These are phyloP conservation scores for Chrysopogon serrulatus DNA, from an alignment of 176 grass and related monocot genomes.

Conservation along the genomic window DNA sequence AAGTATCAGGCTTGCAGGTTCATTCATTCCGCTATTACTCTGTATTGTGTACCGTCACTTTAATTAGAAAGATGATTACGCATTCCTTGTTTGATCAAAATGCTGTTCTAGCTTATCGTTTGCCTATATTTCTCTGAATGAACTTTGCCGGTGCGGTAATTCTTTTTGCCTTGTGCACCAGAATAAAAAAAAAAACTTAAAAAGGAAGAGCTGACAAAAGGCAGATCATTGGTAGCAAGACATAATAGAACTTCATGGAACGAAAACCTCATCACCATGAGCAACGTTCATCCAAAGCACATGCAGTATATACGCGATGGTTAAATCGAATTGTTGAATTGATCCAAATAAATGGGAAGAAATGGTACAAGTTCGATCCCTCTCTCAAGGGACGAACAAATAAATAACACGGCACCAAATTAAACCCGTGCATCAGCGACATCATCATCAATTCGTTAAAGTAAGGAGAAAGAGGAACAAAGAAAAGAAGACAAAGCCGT, in stretches of 20 bases:
- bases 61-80: neutral
- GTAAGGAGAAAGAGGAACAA: neutral
- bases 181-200: neutral
- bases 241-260: neutral
- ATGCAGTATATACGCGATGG: neutral
- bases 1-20: neutral
- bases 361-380: slow-evolving; percentile 37
- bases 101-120: neutral
- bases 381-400: slow-evolving; percentile 20
- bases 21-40: neutral
- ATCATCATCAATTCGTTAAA: slow-evolving; percentile 20
- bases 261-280: neutral
- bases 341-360: slow-evolving; percentile 31
- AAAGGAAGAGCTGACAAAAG: neutral
- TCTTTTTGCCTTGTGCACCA: neutral
- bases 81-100: neutral
- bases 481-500: neutral
- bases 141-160: neutral
- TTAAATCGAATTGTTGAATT: slow-evolving; percentile 23
- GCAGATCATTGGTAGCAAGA: neutral
- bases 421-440: slow-evolving; percentile 19
- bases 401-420: slow-evolving; percentile 3
- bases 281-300: neutral
- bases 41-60: neutral
- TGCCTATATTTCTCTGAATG: neutral